These are phyloP conservation scores for Hymenotorrendiella dingleyae DNA, from an alignment of 2,329 filamentous ascomycete genomes.

Conservation along the genomic window DNA sequence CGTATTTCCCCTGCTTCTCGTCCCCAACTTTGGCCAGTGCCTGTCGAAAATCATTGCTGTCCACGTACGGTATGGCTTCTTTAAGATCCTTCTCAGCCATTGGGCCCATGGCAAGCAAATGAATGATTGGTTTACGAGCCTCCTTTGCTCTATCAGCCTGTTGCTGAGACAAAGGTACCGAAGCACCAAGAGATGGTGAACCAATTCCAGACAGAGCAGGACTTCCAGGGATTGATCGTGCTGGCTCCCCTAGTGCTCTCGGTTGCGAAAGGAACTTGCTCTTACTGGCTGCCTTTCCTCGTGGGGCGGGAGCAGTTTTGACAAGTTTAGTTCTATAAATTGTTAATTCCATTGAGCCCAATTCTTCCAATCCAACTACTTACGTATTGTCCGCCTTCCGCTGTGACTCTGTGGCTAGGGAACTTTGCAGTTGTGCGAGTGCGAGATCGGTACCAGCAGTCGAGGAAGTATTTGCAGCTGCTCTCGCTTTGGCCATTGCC, in stretches of 20 bases:
- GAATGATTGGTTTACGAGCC: conserved; percentile 48
- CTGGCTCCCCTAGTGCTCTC: conserved; percentile 18
- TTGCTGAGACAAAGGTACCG: conserved; percentile 46
- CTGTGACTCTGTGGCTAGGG: conserved; percentile 37
- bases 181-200: conserved; percentile 47
- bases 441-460: conserved; percentile 41
- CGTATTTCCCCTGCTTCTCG: conserved; percentile 44
- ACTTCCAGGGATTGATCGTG: conserved; percentile 44
- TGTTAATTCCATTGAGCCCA: conserved; percentile 27
- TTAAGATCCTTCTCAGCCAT: conserved; percentile 44
- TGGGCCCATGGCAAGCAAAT: conserved; percentile 53
- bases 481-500: conserved; percentile 7
- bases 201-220: conserved; percentile 49
- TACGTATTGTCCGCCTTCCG: conserved; percentile 43
- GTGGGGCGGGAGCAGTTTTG: conserved; percentile 28
- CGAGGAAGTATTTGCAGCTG: conserved; percentile 25
- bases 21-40: conserved; percentile 55
- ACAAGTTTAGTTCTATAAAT: conserved; percentile 35
- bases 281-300: conserved; percentile 20
- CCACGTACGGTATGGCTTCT: conserved; percentile 43
- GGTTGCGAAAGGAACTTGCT: conserved; percentile 23
- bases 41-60: conserved; percentile 45
- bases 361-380: conserved; percentile 22
- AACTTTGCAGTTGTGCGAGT: conserved; percentile 43
- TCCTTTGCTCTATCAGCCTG: conserved; percentile 48